phyloP scores from a whole-genome alignment of 108 stramenopile genomes.

The Parmales sp. region DNA sequence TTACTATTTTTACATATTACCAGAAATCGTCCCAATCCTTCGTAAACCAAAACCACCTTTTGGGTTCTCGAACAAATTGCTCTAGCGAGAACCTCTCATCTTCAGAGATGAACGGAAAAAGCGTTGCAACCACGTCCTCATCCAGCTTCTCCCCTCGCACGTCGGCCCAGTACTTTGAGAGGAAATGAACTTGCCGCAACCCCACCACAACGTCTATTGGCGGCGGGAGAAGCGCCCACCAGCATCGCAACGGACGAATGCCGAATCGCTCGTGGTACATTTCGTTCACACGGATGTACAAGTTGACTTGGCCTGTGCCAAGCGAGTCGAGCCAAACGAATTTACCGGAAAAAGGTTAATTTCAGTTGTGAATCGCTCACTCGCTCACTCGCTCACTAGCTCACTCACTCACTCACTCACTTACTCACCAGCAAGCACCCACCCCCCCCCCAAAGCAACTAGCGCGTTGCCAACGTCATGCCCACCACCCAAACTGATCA shows the following conservation, averaged over 20 bases:
- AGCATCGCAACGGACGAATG: constrained; percentile 32
- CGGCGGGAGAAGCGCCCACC: constrained; percentile 62
- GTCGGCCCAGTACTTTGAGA: constrained; percentile 48
- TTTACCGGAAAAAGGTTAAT: no score
- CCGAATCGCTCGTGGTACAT: constrained; percentile 34
- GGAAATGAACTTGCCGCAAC: constrained; percentile 58
- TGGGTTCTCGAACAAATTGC: constrained; percentile 49
- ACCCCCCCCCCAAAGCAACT: no score
- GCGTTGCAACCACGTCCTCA: constrained; percentile 44
- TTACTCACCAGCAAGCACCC: no score
- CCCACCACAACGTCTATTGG: constrained; percentile 63
- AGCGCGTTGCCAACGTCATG: no score
- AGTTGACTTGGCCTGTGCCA: constrained; percentile 54
- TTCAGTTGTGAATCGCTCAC: no score
- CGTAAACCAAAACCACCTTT: constrained; percentile 62
- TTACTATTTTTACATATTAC: no score
- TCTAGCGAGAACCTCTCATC: constrained; percentile 48
- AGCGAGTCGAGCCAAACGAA: no score
- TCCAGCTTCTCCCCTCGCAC: constrained; percentile 34
- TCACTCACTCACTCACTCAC: no score
- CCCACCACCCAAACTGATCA: constrained; percentile 33
- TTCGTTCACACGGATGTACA: constrained; percentile 62
- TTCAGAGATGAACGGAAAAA: constrained; percentile 55
- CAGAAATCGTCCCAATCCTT: constrained; percentile 41
- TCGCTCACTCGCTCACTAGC: no score